Evolutionary conservation across 208 protist genomes (phyloP), one percentile per base, ranked within the genome.

Genomic region (Acanthamoeba royreba): DNA sequence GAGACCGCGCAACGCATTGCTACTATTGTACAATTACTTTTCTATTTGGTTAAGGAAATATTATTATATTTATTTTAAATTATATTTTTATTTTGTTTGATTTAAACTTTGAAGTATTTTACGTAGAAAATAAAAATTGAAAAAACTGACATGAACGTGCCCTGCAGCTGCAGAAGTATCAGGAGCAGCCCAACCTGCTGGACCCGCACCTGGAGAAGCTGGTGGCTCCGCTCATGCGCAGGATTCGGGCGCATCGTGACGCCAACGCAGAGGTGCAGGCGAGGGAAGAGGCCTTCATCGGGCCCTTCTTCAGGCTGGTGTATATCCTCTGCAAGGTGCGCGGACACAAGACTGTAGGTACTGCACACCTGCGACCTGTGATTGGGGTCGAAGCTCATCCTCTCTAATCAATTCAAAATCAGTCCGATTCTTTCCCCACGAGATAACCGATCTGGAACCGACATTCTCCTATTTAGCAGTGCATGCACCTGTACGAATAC

Each of bases 271-370:
- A 97, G 47, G 97, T 97, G 86, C 97, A 97, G 45, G 96, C 97
- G 72, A 97, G 97, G 96, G 98, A 98, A 43, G 97, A 98, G 97
- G 28, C 43, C 15, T 95, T 97, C 22, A 91, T 99, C 9, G 97
- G 97, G 93, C 66, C 97, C 3, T 92, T 98, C 0, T 98, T 97
- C 69, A 95, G 96, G 31, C 95, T 98, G 22, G 94, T 99, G 69
- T 99, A 99, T 95, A 86, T 95, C 25, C 46, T 99, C 33, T 96
- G 98, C 72, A 99, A 99, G 96, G 98, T 99, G 4, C 97, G 98
- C 4, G 98, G 98, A 11, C 97, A 98, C 94, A 99, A 99, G 96
- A 97, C 96, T 49, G 97, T 98, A 61, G 86, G 95, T 88, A 92
- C 87, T 28, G 15, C 38, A 3, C 58, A 74, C 19, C 35, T 77